These are phyloP conservation scores for Kitagawia praeruptora DNA, from an alignment of 129 eudicot species.

Conservation along the genomic window DNA sequence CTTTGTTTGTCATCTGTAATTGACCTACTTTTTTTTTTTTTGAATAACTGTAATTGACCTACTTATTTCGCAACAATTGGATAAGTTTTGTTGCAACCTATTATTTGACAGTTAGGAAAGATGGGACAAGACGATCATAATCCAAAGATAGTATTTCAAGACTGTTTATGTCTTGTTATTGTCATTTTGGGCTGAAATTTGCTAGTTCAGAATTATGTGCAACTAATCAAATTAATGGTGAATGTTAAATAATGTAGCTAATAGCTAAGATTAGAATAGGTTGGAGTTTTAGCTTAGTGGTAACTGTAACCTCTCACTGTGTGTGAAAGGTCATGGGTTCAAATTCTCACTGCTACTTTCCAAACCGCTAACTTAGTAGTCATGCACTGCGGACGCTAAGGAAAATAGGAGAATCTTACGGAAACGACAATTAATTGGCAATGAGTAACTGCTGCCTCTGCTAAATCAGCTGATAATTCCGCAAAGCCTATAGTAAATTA, in stretches of 20 bases:
- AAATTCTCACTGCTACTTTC: not conserved
- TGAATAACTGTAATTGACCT: no score
- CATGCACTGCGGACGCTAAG: not conserved
- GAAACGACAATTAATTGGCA: conserved; percentile 90
- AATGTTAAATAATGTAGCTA: no score
- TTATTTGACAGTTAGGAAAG: not conserved
- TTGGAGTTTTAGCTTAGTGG: no score
- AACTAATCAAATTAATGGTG: not conserved
- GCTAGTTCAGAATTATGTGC: not conserved
- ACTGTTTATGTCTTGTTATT: not conserved
- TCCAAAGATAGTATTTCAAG: not conserved
- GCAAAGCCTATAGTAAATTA: conserved; percentile 54
- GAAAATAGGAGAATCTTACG: conserved; percentile 31
- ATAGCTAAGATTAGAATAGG: no score
- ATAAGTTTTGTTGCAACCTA: not conserved
- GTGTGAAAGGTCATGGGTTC: no score
- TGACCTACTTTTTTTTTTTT: no score
- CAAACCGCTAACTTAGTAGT: not conserved
- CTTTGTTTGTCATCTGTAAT: no score
- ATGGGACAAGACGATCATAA: not conserved
- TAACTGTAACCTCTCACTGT: no score
- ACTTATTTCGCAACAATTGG: no score
- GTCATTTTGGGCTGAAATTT: not conserved
- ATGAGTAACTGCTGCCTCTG: conserved; percentile 68
- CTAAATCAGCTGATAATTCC: conserved; percentile 31